phyloP scores from a whole-genome alignment of 169 alveolate genomes.

The Plasmodium coatneyi region DNA sequence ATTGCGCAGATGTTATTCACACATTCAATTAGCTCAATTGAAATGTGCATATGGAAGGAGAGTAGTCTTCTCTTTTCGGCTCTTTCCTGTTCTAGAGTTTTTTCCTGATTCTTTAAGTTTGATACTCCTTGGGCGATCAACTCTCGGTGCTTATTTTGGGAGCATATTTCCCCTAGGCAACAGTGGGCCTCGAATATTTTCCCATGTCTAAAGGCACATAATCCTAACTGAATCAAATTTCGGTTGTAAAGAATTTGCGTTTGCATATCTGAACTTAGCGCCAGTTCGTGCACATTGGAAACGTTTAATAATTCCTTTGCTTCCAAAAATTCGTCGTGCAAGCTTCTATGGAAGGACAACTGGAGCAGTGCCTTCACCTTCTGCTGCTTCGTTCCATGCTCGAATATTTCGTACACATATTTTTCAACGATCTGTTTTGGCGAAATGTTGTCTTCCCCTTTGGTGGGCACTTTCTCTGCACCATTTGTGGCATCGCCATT shows the following conservation, averaged over 20 bases:
- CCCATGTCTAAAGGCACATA: slow-evolving; percentile 97
- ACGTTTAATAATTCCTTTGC: slow-evolving; percentile 91
- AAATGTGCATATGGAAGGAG: slow-evolving; percentile 98
- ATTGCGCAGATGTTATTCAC: slow-evolving; percentile 94
- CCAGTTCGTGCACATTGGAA: slow-evolving; percentile 91
- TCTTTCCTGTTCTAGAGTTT: slow-evolving; percentile 94
- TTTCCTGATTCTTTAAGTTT: slow-evolving; percentile 90
- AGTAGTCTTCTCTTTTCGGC: slow-evolving; percentile 96
- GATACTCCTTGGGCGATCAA: slow-evolving; percentile 95
- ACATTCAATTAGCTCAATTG: slow-evolving; percentile 94
- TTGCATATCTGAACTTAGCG: slow-evolving; percentile 89
- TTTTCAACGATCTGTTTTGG: slow-evolving; percentile 76
- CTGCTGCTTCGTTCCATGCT: slow-evolving; percentile 86
- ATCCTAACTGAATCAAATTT: slow-evolving; percentile 95
- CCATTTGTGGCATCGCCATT: not conserved
- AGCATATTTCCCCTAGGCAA: slow-evolving; percentile 93
- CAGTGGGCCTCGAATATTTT: slow-evolving; percentile 92
- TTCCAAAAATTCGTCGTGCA: slow-evolving; percentile 91
- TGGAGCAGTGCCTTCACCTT: slow-evolving; percentile 90
- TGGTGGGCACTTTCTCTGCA: not conserved
- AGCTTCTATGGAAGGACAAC: slow-evolving; percentile 89
- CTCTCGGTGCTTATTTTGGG: slow-evolving; percentile 94
- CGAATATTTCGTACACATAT: slow-evolving; percentile 83
- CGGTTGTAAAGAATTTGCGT: slow-evolving; percentile 96
- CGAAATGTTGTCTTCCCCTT: not conserved